Evolutionary conservation across 2,329 filamentous ascomycete genomes (phyloP).

Genomic region (Karstenula rhodostoma): DNA sequence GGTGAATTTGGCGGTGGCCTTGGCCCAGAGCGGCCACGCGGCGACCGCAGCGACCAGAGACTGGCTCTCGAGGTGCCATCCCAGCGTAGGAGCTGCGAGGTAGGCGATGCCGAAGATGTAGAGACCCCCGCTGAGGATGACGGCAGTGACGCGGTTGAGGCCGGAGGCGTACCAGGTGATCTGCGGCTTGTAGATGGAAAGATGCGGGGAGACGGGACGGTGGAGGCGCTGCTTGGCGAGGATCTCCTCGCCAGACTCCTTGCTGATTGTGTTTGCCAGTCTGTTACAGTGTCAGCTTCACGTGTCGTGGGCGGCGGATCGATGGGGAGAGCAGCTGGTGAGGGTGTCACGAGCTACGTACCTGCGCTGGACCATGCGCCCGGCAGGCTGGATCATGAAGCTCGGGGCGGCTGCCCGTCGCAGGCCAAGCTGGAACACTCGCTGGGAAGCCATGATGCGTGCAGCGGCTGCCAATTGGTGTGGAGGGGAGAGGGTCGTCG

Average conservation of each 20-base stretch:
- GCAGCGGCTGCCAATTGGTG: slow-evolving; percentile 27
- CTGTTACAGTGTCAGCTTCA: slow-evolving; percentile 31
- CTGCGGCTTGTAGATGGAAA: slow-evolving; percentile 83
- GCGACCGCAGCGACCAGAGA: slow-evolving; percentile 71
- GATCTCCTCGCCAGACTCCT: slow-evolving; percentile 66
- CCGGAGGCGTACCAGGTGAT: slow-evolving; percentile 83
- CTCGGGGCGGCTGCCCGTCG: slow-evolving; percentile 53
- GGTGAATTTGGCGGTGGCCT: slow-evolving; percentile 66
- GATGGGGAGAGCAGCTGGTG: slow-evolving; percentile 14
- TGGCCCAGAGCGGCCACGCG: slow-evolving; percentile 65
- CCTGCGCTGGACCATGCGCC: slow-evolving; percentile 58
- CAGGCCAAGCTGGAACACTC: slow-evolving; percentile 55
- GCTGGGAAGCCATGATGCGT: slow-evolving; percentile 54
- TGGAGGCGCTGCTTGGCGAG: slow-evolving; percentile 81
- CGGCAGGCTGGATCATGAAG: slow-evolving; percentile 50
- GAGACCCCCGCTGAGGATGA: slow-evolving; percentile 72
- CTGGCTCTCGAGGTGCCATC: slow-evolving; percentile 72
- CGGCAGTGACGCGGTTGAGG: slow-evolving; percentile 86
- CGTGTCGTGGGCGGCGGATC: slow-evolving; percentile 5
- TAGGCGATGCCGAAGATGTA: slow-evolving; percentile 85
- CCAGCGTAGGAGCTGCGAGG: slow-evolving; percentile 78
- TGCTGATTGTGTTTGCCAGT: slow-evolving; percentile 65
- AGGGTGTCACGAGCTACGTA: slow-evolving; percentile 43
- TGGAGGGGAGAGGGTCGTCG: slow-evolving; percentile 30
- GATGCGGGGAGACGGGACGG: slow-evolving; percentile 85